Evolutionary conservation across 2,329 filamentous ascomycete species (phyloP), one percentile per base, ranked within the genome.

Genomic region (Biscogniauxia sp.): DNA sequence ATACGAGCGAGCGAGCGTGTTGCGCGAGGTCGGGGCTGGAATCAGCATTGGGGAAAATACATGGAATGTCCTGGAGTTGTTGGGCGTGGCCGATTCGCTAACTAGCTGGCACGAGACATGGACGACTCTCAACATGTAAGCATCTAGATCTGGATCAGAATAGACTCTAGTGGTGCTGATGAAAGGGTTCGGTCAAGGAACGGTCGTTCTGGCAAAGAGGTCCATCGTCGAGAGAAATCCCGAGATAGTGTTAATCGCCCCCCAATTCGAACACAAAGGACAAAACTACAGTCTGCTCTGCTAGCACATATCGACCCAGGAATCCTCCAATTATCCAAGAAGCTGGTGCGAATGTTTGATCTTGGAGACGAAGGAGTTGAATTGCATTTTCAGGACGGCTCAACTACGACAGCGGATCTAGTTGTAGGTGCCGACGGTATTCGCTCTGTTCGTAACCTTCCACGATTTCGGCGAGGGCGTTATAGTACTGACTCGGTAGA

Each of bases 351-450:
- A 0, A 64, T 84, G 1, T 68, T 77, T 3, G 72, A 83, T 54
- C 61, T 77, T 1, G 66, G 70, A 0, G 64, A 60, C 15, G 69
- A 67, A 0, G 79, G 77, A 3, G 70, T 82, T 1, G 64, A 71
- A 2, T 69, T 84, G 9, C 53, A 59, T 0, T 85, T 86, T 59
- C 73, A 78, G 13, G 81, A 85, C 63, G 76, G 77, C 3, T 67
- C 66, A 4, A 56, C 53, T 0, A 76, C 75, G 2, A 68, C 74
- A 17, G 76, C 76, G 2, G 81, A 83, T 62, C 67, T 84, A 0
- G 74, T 84, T 0, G 75, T 85, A 1, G 82, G 81, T 0, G 82
- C 80, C 4, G 80, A 85, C 65, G 80, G 82, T 2, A 83, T 84
- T 56, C 77, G 80, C 59, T 83, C 80, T 4, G 77, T 81, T 64